Evolutionary conservation across 768 basidiomycete species (phyloP).

Genomic region (Lentinula aciculospora): DNA sequence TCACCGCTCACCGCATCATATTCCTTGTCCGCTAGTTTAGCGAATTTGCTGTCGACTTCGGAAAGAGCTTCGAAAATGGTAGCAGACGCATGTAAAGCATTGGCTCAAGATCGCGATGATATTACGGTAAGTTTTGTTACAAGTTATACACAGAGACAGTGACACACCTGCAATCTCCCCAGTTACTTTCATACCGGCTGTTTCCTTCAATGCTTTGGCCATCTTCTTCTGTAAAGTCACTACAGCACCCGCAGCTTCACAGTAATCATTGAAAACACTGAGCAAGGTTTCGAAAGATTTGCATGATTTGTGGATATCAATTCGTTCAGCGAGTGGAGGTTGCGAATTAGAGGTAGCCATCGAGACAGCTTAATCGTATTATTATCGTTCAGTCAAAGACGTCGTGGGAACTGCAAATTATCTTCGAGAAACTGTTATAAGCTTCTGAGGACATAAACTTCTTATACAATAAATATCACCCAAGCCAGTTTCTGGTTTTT

Average conservation of each 20-base stretch:
- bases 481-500: too few species aligned
- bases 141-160: not conserved
- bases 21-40: conserved; percentile 70
- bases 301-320: conserved; percentile 78
- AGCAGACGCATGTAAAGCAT: conserved; percentile 61
- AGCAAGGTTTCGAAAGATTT: conserved; percentile 68
- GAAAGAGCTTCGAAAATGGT: conserved; percentile 63
- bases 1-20: conserved; percentile 59
- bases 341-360: conserved; percentile 17
- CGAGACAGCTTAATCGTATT: not conserved
- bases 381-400: not conserved
- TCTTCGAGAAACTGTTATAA: too few species aligned
- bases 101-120: conserved; percentile 39
- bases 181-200: conserved; percentile 54
- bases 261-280: conserved; percentile 66
- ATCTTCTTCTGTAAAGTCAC: conserved; percentile 70
- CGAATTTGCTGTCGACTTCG: conserved; percentile 71
- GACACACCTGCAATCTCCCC: conserved; percentile 57
- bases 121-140: not conserved
- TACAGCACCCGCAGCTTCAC: conserved; percentile 59
- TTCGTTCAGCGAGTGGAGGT: conserved; percentile 47
- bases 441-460: too few species aligned
- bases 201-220: conserved; percentile 63
- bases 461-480: too few species aligned
- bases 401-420: not conserved